Conservation (phyloP, 108 stramenopile species). For the Mayamaea pseudoterrestris region DNA sequence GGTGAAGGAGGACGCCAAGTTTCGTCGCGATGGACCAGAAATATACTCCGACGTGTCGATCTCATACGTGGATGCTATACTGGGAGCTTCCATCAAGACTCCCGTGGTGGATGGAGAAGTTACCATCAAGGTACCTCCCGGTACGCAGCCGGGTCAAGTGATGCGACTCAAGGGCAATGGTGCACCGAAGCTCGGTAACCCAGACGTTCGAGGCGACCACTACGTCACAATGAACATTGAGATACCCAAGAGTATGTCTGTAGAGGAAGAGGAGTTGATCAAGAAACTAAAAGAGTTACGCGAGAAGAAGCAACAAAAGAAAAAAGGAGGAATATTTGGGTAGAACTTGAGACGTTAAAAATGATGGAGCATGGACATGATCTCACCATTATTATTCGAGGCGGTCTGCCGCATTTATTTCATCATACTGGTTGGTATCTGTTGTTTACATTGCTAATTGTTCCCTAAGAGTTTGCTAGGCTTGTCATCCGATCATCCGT, state of each 20-base stretch:
- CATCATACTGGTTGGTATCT: no score
- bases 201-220: conserved; percentile 81
- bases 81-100: conserved; percentile 83
- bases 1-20: conserved; percentile 82
- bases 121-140: conserved; percentile 92
- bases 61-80: conserved; percentile 88
- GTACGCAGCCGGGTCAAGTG: conserved; percentile 94
- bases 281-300: conserved; percentile 61
- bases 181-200: conserved; percentile 74
- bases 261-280: conserved; percentile 81
- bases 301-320: conserved; percentile 66
- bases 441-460: no score
- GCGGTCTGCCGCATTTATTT: no score
- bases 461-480: no score
- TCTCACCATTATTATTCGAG: no score
- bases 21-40: conserved; percentile 90
- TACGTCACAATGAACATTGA: conserved; percentile 93
- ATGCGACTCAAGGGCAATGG: conserved; percentile 90
- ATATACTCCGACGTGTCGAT: conserved; percentile 84
- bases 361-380: no score
- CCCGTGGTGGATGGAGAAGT: conserved; percentile 92
- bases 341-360: no score
- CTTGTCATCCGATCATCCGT: no score
- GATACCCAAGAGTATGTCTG: conserved; percentile 83
- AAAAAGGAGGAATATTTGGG: conserved; percentile 10